Evolutionary conservation across 352 stramenopile species (phyloP).

Genomic region (Globisporangium emineosum): DNA sequence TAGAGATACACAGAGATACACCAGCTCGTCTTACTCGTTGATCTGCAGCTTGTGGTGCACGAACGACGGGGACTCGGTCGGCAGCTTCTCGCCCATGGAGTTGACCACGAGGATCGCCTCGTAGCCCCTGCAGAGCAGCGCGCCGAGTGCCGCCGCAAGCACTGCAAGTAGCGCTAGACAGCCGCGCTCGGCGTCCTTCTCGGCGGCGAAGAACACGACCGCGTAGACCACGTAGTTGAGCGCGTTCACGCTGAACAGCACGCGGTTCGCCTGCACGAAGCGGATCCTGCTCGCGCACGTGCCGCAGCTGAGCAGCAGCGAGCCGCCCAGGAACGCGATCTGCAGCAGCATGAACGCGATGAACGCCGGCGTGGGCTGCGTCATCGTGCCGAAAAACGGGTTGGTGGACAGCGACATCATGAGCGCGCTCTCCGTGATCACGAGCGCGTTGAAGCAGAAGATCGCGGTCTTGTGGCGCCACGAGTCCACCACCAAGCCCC

Average conservation of each 20-base stretch:
- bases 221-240: slow-evolving; percentile 29
- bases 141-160: slow-evolving; percentile 21
- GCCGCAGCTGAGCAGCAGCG: slow-evolving; percentile 24
- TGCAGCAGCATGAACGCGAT: slow-evolving; percentile 37
- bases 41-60: slow-evolving; percentile 4
- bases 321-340: slow-evolving; percentile 25
- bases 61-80: slow-evolving; percentile 29
- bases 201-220: slow-evolving; percentile 18
- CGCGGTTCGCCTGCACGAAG: slow-evolving; percentile 25
- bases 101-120: slow-evolving; percentile 18
- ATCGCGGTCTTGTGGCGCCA: slow-evolving; percentile 30
- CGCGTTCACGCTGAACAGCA: slow-evolving; percentile 21
- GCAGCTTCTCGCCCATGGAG: slow-evolving; percentile 19
- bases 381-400: slow-evolving; percentile 33
- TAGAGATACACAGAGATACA: background rate
- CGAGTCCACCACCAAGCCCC: slow-evolving; percentile 8
- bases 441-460: slow-evolving; percentile 27
- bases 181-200: slow-evolving; percentile 8
- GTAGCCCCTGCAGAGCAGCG: slow-evolving; percentile 26
- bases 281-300: slow-evolving; percentile 25
- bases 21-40: background rate
- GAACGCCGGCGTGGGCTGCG: slow-evolving; percentile 23
- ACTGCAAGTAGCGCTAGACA: slow-evolving; percentile 13
- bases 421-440: slow-evolving; percentile 28
- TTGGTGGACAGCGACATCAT: slow-evolving; percentile 29